A percentile compares a stretch with the other conserved stretches of the same genome.
phyloP scores from a whole-genome alignment of 345 rosid genomes.

The Diplotaxis tenuifolia region DNA sequence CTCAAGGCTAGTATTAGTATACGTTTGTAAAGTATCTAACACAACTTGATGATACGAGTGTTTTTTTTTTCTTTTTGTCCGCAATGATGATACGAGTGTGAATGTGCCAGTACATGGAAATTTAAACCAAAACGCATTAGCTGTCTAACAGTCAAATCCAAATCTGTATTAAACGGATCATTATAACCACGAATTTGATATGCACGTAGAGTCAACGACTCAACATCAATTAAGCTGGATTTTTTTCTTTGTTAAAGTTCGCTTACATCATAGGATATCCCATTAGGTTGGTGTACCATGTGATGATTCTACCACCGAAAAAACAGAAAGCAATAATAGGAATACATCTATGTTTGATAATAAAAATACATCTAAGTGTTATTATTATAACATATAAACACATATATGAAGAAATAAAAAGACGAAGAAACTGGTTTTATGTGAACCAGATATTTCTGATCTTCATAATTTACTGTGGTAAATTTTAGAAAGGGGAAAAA shows the following conservation, averaged over 20 bases:
- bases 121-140: background rate
- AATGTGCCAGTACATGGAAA: slow-evolving; percentile 1
- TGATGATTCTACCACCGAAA: slow-evolving; percentile 35
- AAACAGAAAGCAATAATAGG: too few relatives aligned
- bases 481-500: background rate
- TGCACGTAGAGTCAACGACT: slow-evolving; percentile 29
- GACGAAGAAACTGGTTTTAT: background rate
- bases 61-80: too few relatives aligned
- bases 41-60: background rate
- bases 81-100: too few relatives aligned
- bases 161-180: background rate
- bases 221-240: slow-evolving; percentile 8
- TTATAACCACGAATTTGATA: background rate
- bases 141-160: slow-evolving; percentile 2
- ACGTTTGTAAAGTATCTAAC: background rate
- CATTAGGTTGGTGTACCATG: slow-evolving; percentile 35
- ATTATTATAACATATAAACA: background rate
- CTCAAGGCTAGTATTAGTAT: slow-evolving; percentile 7
- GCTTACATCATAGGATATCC: slow-evolving; percentile 36
- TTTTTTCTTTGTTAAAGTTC: slow-evolving; percentile 19
- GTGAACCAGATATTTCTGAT: background rate
- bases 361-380: background rate
- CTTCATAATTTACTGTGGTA: slow-evolving; percentile 18
- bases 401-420: background rate
- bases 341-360: too few relatives aligned